phyloP scores from a whole-genome alignment of 2,329 filamentous ascomycete genomes.

The Claviceps purpurea region DNA sequence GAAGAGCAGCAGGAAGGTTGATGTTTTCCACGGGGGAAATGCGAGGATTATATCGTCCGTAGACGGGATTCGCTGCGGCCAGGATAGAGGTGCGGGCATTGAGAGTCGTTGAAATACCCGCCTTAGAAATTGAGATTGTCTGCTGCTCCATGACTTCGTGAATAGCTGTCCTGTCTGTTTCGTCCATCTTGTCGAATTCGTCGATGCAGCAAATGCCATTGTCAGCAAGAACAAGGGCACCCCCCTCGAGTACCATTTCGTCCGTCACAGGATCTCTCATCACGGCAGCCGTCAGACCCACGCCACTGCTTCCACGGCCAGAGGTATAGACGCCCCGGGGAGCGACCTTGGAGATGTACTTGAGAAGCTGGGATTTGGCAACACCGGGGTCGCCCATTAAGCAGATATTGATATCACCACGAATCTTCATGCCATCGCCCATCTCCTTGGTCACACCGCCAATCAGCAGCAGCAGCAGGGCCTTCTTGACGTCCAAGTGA shows the following conservation, averaged over 20 bases:
- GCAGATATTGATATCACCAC: slow-evolving; percentile 97
- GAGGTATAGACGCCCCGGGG: slow-evolving; percentile 82
- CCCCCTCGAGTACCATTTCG: slow-evolving; percentile 73
- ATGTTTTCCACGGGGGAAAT: slow-evolving; percentile 98
- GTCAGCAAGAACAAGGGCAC: slow-evolving; percentile 66
- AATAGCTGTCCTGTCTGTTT: slow-evolving; percentile 67
- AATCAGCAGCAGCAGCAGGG: slow-evolving; percentile 84
- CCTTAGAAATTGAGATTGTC: slow-evolving; percentile 73
- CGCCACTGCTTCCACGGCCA: slow-evolving; percentile 66
- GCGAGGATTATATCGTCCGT: slow-evolving; percentile 94
- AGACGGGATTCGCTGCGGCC: slow-evolving; percentile 90
- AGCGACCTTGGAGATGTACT: slow-evolving; percentile 97
- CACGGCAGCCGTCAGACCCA: slow-evolving; percentile 69
- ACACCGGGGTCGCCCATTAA: slow-evolving; percentile 99
- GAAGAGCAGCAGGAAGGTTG: slow-evolving; percentile 90
- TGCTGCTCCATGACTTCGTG: slow-evolving; percentile 86
- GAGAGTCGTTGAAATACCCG: slow-evolving; percentile 59
- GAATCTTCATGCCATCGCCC: slow-evolving; percentile 96
- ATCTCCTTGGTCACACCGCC: slow-evolving; percentile 94
- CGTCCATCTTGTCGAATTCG: slow-evolving; percentile 84
- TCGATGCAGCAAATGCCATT: slow-evolving; percentile 80
- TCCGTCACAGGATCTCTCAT: slow-evolving; percentile 76
- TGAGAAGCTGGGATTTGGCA: slow-evolving; percentile 94
- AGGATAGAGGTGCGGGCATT: slow-evolving; percentile 94
- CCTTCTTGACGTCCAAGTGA: slow-evolving; percentile 95